A percentile compares a stretch with the other conserved stretches of the same genome.
Conservation (phyloP, 2,329 filamentous ascomycete genomes). For the Aspergillus novoparasiticus region DNA sequence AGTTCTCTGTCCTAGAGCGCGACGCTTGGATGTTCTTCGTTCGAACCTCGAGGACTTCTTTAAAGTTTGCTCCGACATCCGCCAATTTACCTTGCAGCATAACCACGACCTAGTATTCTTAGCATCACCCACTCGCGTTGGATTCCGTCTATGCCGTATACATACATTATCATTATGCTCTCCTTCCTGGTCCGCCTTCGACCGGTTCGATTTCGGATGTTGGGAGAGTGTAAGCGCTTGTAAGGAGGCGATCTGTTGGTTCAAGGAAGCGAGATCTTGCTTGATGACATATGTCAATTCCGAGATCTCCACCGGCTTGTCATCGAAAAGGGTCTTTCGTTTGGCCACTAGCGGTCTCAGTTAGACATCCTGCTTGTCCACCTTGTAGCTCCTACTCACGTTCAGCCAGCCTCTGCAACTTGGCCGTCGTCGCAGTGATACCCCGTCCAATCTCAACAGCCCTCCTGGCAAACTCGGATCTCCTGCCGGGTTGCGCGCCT, state of each 20-base stretch:
- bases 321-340: slow-evolving; percentile 94
- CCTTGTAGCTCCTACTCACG: slow-evolving; percentile 50
- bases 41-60: slow-evolving; percentile 91
- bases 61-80: slow-evolving; percentile 93
- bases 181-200: slow-evolving; percentile 71
- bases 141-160: slow-evolving; percentile 12
- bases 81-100: slow-evolving; percentile 88
- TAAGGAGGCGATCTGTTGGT: slow-evolving; percentile 84
- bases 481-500: slow-evolving; percentile 48
- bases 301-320: slow-evolving; percentile 93
- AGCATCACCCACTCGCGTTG: slow-evolving; percentile 15
- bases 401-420: slow-evolving; percentile 89
- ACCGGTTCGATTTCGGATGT: slow-evolving; percentile 62
- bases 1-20: slow-evolving; percentile 89
- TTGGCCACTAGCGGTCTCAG: slow-evolving; percentile 68
- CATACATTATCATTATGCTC: slow-evolving; percentile 93
- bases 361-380: slow-evolving; percentile 3
- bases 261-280: slow-evolving; percentile 84
- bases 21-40: slow-evolving; percentile 98
- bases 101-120: slow-evolving; percentile 64
- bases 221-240: slow-evolving; percentile 76
- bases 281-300: slow-evolving; percentile 98
- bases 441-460: slow-evolving; percentile 90
- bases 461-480: slow-evolving; percentile 89
- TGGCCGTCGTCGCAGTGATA: slow-evolving; percentile 90